Evolutionary conservation across 495 filamentous ascomycete species (phyloP), one percentile per base, ranked within the genome.

Genomic region (Hypoxylon fragiforme): DNA sequence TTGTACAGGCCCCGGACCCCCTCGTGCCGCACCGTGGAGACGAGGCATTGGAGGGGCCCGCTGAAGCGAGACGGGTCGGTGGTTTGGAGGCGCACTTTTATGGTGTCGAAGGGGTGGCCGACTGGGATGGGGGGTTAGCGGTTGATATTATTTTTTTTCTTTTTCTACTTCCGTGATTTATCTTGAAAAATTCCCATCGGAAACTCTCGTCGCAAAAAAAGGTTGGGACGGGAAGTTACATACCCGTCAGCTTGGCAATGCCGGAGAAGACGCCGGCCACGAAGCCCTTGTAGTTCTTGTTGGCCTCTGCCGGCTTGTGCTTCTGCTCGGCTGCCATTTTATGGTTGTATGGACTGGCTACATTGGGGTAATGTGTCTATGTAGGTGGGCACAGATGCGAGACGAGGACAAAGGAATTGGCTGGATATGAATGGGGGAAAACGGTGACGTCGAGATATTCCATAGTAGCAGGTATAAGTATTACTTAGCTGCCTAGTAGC

Each of bases 11-110:
- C 91, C 16, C 71, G 67, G 22, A 92, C 68, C 11, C 90, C 89
- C 67, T 96, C 91, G 64, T 90, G 85, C 34, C 85, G 82, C 36
- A 95, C 31, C 11, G 90, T 96, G 60, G 89, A 85, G 31, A 88
- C 65, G 2, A 96, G 75, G 65, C 94, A 98, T 63, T 95, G 84
- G n/a, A 92, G 63, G 0, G 94, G 92, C 1, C 94, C 94, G 38
- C 73, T 75, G 76, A 98, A 98, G 56, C 87, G 90, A 0, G 77
- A 68, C 42, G 83, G 67, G 59, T 84, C 72, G 40, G 88, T 87
- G n/a, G 94, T 97, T 68, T 98, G 94, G 15, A 98, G 76, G 16
- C 94, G 89, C 54, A 97, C 92, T 72, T 97, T 97, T 69, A 97
- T 85, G 0, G 92, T 97, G 69, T 97, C 92, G 77, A 97, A 97